Evolutionary conservation across 352 stramenopile genomes (phyloP).

Genomic region (Globisporangium polare): DNA sequence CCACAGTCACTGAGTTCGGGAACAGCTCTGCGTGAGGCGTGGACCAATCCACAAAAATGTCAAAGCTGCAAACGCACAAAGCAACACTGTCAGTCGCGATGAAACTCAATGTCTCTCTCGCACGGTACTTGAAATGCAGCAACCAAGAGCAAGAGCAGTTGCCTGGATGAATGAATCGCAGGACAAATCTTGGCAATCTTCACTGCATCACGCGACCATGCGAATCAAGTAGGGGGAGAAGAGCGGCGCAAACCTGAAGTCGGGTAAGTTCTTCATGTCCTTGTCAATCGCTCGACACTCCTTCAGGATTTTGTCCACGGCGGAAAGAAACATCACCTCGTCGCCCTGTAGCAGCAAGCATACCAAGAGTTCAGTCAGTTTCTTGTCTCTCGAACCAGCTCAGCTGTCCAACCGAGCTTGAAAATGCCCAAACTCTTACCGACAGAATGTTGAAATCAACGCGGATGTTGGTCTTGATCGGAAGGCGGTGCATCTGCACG

Average conservation of each 20-base stretch:
- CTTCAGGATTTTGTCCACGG: slow-evolving; percentile 60
- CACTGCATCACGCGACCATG: slow-evolving; percentile 15
- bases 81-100: slow-evolving; percentile 11
- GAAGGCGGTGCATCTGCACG: slow-evolving; percentile 49
- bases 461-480: slow-evolving; percentile 45
- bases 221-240: slow-evolving; percentile 13
- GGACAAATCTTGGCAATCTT: slow-evolving; percentile 8
- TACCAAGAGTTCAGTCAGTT: not conserved
- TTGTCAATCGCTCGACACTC: slow-evolving; percentile 60
- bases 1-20: slow-evolving; percentile 29
- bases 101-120: not conserved
- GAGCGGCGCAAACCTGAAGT: slow-evolving; percentile 50
- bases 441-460: slow-evolving; percentile 69
- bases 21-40: slow-evolving; percentile 40
- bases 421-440: slow-evolving; percentile 26
- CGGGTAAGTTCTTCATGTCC: slow-evolving; percentile 51
- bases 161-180: not conserved
- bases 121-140: slow-evolving; percentile 23
- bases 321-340: slow-evolving; percentile 61
- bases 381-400: slow-evolving; percentile 13
- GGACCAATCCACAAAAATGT: slow-evolving; percentile 64
- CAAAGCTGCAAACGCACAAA: slow-evolving; percentile 39
- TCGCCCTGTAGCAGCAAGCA: slow-evolving; percentile 31
- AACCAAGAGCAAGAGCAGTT: slow-evolving; percentile 2
- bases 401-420: not conserved